Evolutionary conservation across 2,329 filamentous ascomycete genomes (phyloP), one percentile per base, ranked within the genome.

Genomic region (Thielaviopsis populi): DNA sequence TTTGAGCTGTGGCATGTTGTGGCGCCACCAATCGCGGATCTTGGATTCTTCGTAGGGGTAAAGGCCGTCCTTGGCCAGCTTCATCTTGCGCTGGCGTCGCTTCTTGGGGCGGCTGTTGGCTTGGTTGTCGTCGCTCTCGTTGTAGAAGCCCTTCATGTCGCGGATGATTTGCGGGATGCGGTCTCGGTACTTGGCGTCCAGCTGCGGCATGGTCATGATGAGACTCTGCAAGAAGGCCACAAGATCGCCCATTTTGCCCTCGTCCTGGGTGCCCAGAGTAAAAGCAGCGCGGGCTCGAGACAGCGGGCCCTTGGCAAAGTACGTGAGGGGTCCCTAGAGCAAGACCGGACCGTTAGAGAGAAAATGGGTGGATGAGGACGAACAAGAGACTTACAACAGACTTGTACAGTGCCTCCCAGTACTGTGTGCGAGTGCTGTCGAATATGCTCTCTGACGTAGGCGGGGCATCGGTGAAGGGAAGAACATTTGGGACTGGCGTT

Each of bases 151-250:
- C 41, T 82, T 82, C 70, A 84, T 81, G 59, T 79, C 77, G 1
- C 74, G 71, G 27, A 89, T 78, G 43, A 88, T 76, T 6, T 79
- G 78, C 0, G 86, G 84, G 27, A 92, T 72, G 2, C 83, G 84
- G 63, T 87, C 84, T n/a, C 83, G 81, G 69, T 89, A 91, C 70
- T 92, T 94, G 70, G 88, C 90, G 71, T 92, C 88, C 67, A 90
- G 81, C 56, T 86, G 78, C 5, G 83, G 78, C 0, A 83, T 84
- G 1, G 82, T 83, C 66, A 89, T 75, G n/a, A 88, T 75, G 64
- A 89, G 79, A 60, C 79, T 79, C 69, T 85, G 83, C n/a, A 92
- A 71, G 69, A 89, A 91, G 0, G 79, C 76, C 8, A 87, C 78
- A 19, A 91, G 75, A 60, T 89, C 82, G 27, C 76, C 74, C 73